Percentiles rank a stretch among this genome's conserved stretches.
Conservation (phyloP, 768 basidiomycete genomes). For the Daedalea quercina region DNA sequence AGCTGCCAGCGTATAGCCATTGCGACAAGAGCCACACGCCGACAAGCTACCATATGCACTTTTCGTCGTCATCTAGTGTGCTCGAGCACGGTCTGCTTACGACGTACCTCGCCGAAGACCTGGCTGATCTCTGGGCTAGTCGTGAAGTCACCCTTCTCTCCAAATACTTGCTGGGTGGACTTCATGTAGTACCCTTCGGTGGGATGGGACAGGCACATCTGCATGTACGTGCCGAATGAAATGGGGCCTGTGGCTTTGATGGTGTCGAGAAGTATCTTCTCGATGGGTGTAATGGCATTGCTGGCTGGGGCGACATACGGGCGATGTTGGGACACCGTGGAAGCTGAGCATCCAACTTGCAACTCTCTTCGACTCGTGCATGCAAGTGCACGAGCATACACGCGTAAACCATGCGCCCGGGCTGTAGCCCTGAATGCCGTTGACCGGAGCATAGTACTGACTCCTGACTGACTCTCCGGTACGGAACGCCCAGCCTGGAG, state of each 20-base stretch:
- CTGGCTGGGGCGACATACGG: background rate
- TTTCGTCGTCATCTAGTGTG: slow-evolving; percentile 33
- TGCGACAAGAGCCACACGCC: slow-evolving; percentile 82
- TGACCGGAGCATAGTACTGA: no score
- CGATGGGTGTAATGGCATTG: slow-evolving; percentile 28
- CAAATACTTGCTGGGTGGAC: slow-evolving; percentile 68
- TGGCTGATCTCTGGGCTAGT: slow-evolving; percentile 97
- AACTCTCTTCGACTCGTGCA: no score
- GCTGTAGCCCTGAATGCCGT: no score
- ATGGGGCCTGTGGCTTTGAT: slow-evolving; percentile 87
- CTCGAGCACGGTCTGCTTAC: background rate
- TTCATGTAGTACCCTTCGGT: slow-evolving; percentile 91
- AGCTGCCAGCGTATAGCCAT: slow-evolving; percentile 51
- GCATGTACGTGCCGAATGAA: slow-evolving; percentile 86
- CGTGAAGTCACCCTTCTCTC: slow-evolving; percentile 84
- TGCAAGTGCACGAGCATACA: no score
- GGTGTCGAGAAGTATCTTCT: slow-evolving; percentile 61
- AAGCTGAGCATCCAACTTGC: no score
- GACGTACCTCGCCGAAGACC: slow-evolving; percentile 88
- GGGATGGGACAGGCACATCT: slow-evolving; percentile 84
- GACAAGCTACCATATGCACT: slow-evolving; percentile 51
- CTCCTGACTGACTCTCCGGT: no score
- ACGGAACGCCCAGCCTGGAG: no score
- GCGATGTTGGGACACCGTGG: background rate
- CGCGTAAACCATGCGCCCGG: no score